A percentile compares a stretch with the other conserved stretches of the same genome.
Evolutionary conservation across 345 rosid genomes (phyloP).

Genomic region (Syzygium aromaticum): DNA sequence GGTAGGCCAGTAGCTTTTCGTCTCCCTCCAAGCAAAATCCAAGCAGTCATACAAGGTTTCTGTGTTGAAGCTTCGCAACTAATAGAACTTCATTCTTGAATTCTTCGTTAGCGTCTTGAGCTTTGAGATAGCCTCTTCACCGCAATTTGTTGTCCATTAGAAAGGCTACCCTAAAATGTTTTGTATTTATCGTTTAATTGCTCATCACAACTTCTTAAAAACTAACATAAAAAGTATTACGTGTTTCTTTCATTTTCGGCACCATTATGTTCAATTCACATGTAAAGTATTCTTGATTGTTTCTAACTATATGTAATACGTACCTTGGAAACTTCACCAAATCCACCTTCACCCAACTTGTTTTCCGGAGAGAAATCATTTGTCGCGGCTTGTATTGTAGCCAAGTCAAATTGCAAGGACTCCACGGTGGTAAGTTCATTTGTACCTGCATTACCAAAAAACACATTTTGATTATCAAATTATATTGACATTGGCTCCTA

Average conservation of each 20-base stretch:
- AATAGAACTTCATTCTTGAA: background rate
- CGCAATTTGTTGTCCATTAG: background rate
- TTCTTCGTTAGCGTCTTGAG: background rate
- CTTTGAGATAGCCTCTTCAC: background rate
- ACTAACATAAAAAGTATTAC: fast-evolving
- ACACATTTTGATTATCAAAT: background rate
- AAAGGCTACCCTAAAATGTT: background rate
- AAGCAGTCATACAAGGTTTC: background rate
- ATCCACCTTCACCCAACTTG: background rate
- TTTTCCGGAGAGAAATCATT: too few species aligned
- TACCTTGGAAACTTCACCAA: background rate
- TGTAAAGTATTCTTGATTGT: too few species aligned
- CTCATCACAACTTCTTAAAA: background rate
- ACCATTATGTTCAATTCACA: background rate
- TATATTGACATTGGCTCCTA: background rate
- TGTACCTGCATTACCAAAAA: background rate
- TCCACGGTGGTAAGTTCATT: background rate
- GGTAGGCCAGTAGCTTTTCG: too few species aligned
- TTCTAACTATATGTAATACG: background rate
- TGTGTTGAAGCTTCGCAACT: background rate
- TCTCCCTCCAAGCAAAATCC: background rate
- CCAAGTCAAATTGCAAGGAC: too few species aligned
- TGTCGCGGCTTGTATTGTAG: too few species aligned
- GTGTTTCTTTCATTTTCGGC: background rate
- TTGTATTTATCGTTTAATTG: fast-evolving